Evolutionary conservation across 2,329 filamentous ascomycete species (phyloP).

Genomic region (Pseudonectria buxi): DNA sequence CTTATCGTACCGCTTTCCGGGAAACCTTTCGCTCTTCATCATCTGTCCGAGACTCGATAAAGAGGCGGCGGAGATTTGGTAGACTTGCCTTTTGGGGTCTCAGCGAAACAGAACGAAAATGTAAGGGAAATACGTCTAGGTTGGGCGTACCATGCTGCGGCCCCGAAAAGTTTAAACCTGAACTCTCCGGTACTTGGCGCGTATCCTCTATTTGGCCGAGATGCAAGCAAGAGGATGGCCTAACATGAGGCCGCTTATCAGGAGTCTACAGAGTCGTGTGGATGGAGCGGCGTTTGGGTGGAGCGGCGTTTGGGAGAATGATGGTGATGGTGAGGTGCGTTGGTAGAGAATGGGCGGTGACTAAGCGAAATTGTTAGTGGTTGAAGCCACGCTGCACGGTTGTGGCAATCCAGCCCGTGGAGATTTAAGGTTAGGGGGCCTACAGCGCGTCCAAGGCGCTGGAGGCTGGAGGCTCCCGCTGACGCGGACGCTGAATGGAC

Average conservation of each 20-base stretch:
- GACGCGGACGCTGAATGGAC: too few species aligned
- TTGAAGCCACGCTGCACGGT: constrained; percentile 15
- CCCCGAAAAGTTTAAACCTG: too few species aligned
- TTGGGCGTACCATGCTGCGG: neutral
- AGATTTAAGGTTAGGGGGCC: constrained; percentile 4
- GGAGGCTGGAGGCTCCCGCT: too few species aligned
- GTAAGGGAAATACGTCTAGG: neutral
- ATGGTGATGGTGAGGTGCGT: constrained; percentile 13
- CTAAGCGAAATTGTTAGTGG: constrained; percentile 19
- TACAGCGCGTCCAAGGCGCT: too few species aligned
- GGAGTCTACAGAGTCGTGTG: neutral
- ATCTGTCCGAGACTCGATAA: constrained; percentile 89
- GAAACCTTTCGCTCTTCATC: constrained; percentile 93
- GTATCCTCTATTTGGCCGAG: too few species aligned
- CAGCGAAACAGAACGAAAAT: constrained; percentile 1
- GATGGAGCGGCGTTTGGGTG: neutral
- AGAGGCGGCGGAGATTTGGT: constrained; percentile 90
- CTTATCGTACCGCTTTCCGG: constrained; percentile 68
- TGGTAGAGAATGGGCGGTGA: constrained; percentile 9
- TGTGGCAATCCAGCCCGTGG: constrained; percentile 20
- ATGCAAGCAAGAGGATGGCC: too few species aligned
- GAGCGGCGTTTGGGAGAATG: neutral
- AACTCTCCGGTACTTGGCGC: too few species aligned
- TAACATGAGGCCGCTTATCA: too few species aligned
- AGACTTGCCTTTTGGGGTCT: constrained; percentile 60